Percentiles rank a stretch among this genome's conserved stretches.
Conservation (phyloP, 306 rosid genomes). For the Quercus aquifolioides region DNA sequence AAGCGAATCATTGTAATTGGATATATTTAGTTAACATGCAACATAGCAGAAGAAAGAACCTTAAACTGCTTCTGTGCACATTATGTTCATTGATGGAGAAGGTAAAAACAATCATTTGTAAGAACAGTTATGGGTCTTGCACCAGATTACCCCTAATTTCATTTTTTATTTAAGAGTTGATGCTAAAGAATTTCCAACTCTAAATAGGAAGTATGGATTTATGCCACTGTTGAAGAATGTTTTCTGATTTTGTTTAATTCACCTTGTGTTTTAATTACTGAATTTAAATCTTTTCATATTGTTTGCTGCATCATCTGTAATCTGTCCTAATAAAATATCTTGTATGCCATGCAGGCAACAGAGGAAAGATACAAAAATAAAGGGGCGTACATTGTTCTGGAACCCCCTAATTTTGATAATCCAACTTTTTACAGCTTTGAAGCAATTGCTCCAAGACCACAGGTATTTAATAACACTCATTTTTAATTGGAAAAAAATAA, state of each 20-base stretch:
- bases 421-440: slow-evolving; percentile 67
- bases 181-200: not conserved
- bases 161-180: not conserved
- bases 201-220: not conserved
- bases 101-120: not conserved
- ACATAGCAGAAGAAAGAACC: not conserved
- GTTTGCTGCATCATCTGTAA: not conserved
- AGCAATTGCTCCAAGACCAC: slow-evolving; percentile 76
- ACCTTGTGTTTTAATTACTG: not conserved
- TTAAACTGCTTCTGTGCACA: not conserved
- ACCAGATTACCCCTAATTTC: not conserved
- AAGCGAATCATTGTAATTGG: not conserved
- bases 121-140: not conserved
- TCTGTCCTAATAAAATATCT: not conserved
- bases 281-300: not conserved
- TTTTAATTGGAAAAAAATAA: not conserved
- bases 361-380: slow-evolving; percentile 67
- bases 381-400: slow-evolving; percentile 78
- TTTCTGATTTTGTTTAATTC: not conserved
- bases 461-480: slow-evolving; percentile 37
- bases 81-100: not conserved
- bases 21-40: not conserved
- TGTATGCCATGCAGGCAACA: slow-evolving; percentile 51
- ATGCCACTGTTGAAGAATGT: not conserved
- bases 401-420: slow-evolving; percentile 68